phyloP scores from a whole-genome alignment of 1,284 basidiomycete species.

The Melampsora larici-populina region DNA sequence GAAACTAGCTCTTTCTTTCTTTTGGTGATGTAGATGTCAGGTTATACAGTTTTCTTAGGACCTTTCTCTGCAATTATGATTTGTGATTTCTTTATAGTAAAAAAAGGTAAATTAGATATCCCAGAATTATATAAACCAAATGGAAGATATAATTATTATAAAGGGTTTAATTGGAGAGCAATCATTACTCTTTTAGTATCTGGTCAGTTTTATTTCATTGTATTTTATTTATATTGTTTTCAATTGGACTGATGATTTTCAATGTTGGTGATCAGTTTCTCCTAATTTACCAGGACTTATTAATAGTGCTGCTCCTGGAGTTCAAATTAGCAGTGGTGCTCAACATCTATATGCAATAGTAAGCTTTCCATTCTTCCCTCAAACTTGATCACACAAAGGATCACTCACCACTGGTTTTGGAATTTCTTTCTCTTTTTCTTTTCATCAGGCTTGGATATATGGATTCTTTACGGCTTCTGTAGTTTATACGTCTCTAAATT shows the following conservation, averaged over 20 bases:
- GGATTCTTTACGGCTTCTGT: neutral
- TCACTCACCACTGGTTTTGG: neutral
- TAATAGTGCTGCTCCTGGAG: neutral
- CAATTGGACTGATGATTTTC: neutral
- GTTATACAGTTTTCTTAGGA: constrained; percentile 52
- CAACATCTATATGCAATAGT: neutral
- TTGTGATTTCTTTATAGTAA: constrained; percentile 48
- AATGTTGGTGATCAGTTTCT: neutral
- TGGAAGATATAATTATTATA: constrained; percentile 49
- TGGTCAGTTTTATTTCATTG: neutral
- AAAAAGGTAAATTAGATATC: constrained; percentile 48
- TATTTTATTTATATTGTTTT: neutral
- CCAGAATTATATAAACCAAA: constrained; percentile 49
- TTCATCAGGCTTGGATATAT: neutral
- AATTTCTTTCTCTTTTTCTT: neutral
- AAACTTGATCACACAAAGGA: neutral
- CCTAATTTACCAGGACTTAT: neutral
- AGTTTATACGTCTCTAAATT: neutral
- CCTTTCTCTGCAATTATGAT: constrained; percentile 51
- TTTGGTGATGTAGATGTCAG: constrained; percentile 46
- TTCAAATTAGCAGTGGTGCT: neutral
- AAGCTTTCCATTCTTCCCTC: neutral
- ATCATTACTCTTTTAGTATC: neutral
- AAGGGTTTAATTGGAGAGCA: constrained; percentile 38
- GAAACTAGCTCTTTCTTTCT: constrained; percentile 23